Evolutionary conservation across 768 basidiomycete species (phyloP).

Genomic region (Trametes punicea): DNA sequence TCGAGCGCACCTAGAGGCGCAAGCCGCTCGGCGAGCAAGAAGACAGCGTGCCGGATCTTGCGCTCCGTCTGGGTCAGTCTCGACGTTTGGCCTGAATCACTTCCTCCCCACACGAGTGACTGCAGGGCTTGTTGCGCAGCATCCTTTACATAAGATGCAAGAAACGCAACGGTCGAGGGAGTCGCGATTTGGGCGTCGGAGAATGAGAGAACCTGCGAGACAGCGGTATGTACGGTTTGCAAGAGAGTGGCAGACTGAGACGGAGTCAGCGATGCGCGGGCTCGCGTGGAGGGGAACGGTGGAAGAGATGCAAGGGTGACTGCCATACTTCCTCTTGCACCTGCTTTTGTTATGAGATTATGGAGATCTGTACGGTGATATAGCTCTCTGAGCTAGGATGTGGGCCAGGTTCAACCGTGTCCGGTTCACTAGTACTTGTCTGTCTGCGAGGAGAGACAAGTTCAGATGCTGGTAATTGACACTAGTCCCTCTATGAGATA

Average conservation of each 20-base stretch:
- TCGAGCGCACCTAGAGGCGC: conserved; percentile 43
- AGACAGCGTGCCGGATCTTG: conserved; percentile 43
- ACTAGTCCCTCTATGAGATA: no score
- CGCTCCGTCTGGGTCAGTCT: conserved; percentile 38
- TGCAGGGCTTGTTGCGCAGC: conserved; percentile 51
- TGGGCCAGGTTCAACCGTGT: no score
- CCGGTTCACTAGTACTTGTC: no score
- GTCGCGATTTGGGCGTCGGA: conserved; percentile 46
- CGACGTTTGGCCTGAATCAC: background rate
- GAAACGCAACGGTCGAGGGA: conserved; percentile 43
- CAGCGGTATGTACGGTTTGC: conserved; percentile 42
- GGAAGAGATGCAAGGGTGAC: conserved; percentile 39
- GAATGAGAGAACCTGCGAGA: conserved; percentile 47
- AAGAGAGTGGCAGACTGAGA: conserved; percentile 51
- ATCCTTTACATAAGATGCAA: conserved; percentile 58
- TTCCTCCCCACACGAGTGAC: conserved; percentile 53
- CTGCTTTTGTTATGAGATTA: no score
- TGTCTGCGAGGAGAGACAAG: no score
- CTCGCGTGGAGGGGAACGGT: conserved; percentile 49
- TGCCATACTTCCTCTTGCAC: background rate
- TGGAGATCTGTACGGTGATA: no score
- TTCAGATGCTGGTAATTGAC: no score
- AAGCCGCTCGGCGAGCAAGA: conserved; percentile 57
- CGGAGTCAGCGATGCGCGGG: conserved; percentile 47
- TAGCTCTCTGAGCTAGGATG: no score